These are phyloP conservation scores for Cystobasidium sp. DNA, from an alignment of 1,284 basidiomycete species.

Conservation along the genomic window DNA sequence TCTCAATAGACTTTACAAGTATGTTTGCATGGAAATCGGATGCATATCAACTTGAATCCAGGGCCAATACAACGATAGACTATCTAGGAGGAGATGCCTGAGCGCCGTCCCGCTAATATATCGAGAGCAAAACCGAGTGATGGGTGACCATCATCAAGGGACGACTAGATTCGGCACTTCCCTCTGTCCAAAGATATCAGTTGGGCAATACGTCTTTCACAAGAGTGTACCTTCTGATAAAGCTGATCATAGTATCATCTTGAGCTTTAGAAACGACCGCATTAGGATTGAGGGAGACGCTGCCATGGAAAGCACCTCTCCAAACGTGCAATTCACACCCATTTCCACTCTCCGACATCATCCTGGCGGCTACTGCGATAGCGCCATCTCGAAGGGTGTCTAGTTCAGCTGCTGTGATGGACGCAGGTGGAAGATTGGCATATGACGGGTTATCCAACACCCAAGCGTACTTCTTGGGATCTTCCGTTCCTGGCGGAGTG, in stretches of 20 bases:
- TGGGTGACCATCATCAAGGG: no score
- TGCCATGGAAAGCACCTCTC: slow-evolving; percentile 29
- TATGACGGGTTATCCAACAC: neutral
- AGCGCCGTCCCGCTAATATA: no score
- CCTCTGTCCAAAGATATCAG: neutral
- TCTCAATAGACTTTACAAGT: no score
- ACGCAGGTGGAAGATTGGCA: slow-evolving; percentile 14
- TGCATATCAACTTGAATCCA: no score
- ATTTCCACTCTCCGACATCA: slow-evolving; percentile 15
- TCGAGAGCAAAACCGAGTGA: no score
- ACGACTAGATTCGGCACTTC: no score
- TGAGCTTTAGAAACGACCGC: slow-evolving; percentile 21
- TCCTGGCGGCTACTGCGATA: slow-evolving; percentile 7
- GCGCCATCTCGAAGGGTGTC: slow-evolving; percentile 20
- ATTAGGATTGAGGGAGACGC: slow-evolving; percentile 15
- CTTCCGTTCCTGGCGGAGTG: slow-evolving; percentile 10
- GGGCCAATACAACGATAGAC: no score
- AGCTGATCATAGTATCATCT: slow-evolving; percentile 16
- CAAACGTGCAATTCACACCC: slow-evolving; percentile 18
- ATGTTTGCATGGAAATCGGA: no score
- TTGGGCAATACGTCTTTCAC: neutral
- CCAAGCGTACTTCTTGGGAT: slow-evolving; percentile 25
- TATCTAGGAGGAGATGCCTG: no score
- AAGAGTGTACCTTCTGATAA: neutral
- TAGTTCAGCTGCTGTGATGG: slow-evolving; percentile 15